A percentile compares a stretch with the other conserved stretches of the same genome.
Evolutionary conservation across 257 asterid genomes (phyloP).

Genomic region (Handroanthus guayacan): DNA sequence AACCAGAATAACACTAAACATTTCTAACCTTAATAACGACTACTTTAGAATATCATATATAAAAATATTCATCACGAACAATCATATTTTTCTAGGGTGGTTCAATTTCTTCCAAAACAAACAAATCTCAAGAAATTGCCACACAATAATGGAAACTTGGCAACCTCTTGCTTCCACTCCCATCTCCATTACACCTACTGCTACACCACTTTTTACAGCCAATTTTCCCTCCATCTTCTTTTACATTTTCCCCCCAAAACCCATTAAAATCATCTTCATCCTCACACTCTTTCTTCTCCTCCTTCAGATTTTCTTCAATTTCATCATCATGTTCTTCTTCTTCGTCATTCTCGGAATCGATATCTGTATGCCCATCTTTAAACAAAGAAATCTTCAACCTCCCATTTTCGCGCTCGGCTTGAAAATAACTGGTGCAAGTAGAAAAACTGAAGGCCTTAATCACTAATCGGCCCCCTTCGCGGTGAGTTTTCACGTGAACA

Average conservation of each 20-base stretch:
- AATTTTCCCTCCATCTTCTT: conserved; percentile 40
- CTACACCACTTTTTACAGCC: conserved; percentile 49
- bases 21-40: conserved; percentile 32
- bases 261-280: conserved; percentile 31
- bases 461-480: conserved; percentile 78
- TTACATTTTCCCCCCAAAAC: conserved; percentile 27
- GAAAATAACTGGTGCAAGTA: conserved; percentile 42
- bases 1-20: too few species aligned
- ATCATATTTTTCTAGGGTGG: not conserved
- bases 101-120: conserved; percentile 24
- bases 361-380: not conserved
- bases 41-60: conserved; percentile 2
- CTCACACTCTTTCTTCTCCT: not conserved
- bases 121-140: conserved; percentile 58
- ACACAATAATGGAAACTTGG: conserved; percentile 56
- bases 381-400: conserved; percentile 69
- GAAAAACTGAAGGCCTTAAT: conserved; percentile 56
- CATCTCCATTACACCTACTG: conserved; percentile 70
- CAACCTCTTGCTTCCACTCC: conserved; percentile 45
- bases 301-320: not conserved
- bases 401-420: conserved; percentile 66
- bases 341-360: not conserved
- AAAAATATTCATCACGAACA: conserved; percentile 15
- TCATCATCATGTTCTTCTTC: conserved; percentile 4
- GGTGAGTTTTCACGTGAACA: conserved; percentile 57